Conservation (phyloP, 2,329 filamentous ascomycete species). For the Colletotrichum tabaci region DNA sequence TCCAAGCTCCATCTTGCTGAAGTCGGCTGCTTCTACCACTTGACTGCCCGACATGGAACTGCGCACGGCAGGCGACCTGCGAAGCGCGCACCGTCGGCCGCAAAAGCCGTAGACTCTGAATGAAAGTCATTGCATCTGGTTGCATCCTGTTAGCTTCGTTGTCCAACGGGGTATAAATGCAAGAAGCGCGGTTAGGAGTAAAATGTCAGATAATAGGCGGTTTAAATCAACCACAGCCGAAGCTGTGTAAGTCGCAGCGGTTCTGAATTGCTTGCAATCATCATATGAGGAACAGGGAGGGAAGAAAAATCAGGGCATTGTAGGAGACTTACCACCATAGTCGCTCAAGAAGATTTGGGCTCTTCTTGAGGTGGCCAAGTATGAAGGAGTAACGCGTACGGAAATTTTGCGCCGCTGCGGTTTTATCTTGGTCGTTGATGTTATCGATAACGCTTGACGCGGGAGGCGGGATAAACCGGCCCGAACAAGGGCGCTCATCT, state of each 20-base stretch:
- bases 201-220: constrained; percentile 57
- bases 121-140: constrained; percentile 53
- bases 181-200: constrained; percentile 36
- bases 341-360: constrained; percentile 36
- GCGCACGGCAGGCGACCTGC: constrained; percentile 19
- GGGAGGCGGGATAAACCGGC: constrained; percentile 19
- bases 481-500: neutral
- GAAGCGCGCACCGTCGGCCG: constrained; percentile 43
- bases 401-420: constrained; percentile 22
- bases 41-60: constrained; percentile 28
- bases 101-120: constrained; percentile 53
- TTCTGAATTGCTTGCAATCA: constrained; percentile 61
- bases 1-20: constrained; percentile 19
- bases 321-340: constrained; percentile 38
- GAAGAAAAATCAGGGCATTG: neutral
- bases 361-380: constrained; percentile 33
- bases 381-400: accelerated
- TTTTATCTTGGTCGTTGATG: constrained; percentile 23
- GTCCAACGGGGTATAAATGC: constrained; percentile 44
- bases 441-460: constrained; percentile 34
- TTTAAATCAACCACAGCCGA: constrained; percentile 60
- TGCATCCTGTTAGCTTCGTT: constrained; percentile 33
- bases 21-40: constrained; percentile 34
- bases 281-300: constrained; percentile 38
- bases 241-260: constrained; percentile 66